Base-by-base conservation (phyloP, 2,329 filamentous ascomycete genomes). In the Fusarium udum region DNA sequence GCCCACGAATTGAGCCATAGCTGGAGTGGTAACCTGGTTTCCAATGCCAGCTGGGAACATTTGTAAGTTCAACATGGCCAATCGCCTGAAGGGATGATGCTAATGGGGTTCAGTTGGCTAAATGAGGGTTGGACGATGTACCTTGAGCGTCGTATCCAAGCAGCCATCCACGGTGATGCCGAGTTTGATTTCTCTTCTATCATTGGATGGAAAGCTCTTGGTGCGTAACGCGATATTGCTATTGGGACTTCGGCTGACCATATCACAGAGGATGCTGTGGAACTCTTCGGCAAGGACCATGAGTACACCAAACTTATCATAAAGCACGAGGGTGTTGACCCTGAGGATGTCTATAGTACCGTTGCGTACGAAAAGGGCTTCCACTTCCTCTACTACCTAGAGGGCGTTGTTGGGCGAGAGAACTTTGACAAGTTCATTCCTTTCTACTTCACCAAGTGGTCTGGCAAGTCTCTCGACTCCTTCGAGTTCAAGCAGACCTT, bases 361-460 rank as follows among this genome's bases (percentile, higher is more conserved):
- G 87, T 98, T 39, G 95, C 96, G 0, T 99, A 99, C 78, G 95
- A 98, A 81, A 98, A 99, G 84, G 95, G 95, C 7, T 98, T 97
- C 83, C 93, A 93, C 79, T 97, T 98, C 82, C 87, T 99, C 51
- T 98, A 95, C 82, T 92, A 95, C 78, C 90, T 99, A 20, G 96
- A 99, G 78, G 92, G 92, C 52, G 85, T 97, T 4, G 88, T 98
- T 8, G 93, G 94, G 40, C 92, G 93, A 69, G 87, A 92, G n/a
- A 92, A 93, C 80, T 99, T 96, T 85, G 94, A 98, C 86, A 92
- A 91, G 77, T 99, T 98, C 83, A 98, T 98, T 79, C 95, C 95
- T 22, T 91, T 97, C 82, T 98, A 98, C 85, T 98, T 98, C 81
- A 91, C 88, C 36, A 93, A 89, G 43, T 98, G 92, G 89, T 91